Conservation (phyloP, 768 basidiomycete genomes). For the Phylloporus arenicola region DNA sequence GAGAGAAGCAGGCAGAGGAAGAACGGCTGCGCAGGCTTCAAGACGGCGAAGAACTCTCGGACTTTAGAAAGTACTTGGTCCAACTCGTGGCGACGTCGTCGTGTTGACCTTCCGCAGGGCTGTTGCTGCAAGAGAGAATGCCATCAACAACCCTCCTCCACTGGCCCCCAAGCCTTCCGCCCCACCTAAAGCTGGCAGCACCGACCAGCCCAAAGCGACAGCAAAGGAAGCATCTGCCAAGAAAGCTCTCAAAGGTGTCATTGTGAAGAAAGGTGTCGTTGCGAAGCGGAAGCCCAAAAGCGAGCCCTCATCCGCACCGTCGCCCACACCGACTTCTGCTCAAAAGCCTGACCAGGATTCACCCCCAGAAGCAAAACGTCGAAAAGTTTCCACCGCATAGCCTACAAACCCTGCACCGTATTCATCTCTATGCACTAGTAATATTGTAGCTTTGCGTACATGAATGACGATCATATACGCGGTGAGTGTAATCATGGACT, state of each 20-base stretch:
- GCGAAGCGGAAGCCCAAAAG: constrained; percentile 66
- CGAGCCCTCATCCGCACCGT: constrained; percentile 15
- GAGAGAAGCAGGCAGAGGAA: constrained; percentile 70
- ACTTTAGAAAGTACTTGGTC: constrained; percentile 66
- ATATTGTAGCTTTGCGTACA: constrained; percentile 8
- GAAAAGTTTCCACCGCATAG: constrained; percentile 42
- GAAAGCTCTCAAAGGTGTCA: constrained; percentile 67
- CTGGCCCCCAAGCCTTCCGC: constrained; percentile 27
- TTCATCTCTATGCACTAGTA: constrained; percentile 5
- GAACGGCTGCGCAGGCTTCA: constrained; percentile 68
- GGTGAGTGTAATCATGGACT: constrained; percentile 5
- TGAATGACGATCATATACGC: background rate
- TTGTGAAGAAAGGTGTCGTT: no score
- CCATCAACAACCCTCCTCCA: constrained; percentile 39
- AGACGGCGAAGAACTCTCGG: constrained; percentile 74
- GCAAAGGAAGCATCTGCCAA: constrained; percentile 51
- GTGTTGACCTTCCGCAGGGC: constrained; percentile 37
- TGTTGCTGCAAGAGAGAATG: constrained; percentile 64
- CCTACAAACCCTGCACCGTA: constrained; percentile 8
- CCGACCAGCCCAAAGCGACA: constrained; percentile 24
- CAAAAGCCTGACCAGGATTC: constrained; percentile 23
- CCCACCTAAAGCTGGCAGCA: constrained; percentile 26
- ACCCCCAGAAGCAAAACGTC: constrained; percentile 51
- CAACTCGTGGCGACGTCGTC: background rate
- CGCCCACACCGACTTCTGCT: constrained; percentile 12